Evolutionary conservation across 345 rosid genomes (phyloP).

Genomic region (Citrus cavaleriei): DNA sequence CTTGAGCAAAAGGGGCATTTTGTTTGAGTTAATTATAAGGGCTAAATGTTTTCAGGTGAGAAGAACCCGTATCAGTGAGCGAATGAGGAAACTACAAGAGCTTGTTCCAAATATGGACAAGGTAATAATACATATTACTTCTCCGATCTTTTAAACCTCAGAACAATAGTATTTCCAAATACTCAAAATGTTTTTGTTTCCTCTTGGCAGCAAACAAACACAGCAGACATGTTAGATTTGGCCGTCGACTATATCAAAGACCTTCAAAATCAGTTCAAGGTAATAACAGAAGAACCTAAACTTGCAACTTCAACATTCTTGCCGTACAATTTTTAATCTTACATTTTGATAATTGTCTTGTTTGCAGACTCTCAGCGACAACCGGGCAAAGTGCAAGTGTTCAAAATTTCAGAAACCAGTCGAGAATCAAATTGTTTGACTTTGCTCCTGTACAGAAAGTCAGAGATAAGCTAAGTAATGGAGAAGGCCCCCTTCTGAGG

Average conservation of each 20-base stretch:
- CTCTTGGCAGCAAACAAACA: constrained; percentile 81
- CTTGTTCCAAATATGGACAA: constrained; percentile 98
- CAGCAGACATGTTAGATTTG: constrained; percentile 92
- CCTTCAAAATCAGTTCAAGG: constrained; percentile 85
- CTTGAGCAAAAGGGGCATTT: neutral
- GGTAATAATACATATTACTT: constrained; percentile 34
- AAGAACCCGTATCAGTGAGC: constrained; percentile 90
- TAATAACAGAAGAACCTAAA: constrained; percentile 11
- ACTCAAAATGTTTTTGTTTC: constrained; percentile 6
- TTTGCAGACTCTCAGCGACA: constrained; percentile 55
- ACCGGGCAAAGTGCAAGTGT: constrained; percentile 64
- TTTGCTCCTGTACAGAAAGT: constrained; percentile 12
- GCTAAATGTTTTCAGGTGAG: constrained; percentile 56
- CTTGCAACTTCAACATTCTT: neutral
- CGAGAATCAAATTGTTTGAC: constrained; percentile 30
- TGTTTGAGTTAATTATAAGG: neutral
- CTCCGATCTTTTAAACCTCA: neutral
- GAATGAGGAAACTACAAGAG: constrained; percentile 96
- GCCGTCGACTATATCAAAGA: constrained; percentile 97
- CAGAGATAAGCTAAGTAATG: neutral
- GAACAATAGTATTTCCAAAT: neutral
- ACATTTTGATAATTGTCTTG: neutral
- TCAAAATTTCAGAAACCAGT: constrained; percentile 31
- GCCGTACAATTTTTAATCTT: neutral
- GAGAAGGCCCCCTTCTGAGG: neutral